Percentiles rank a stretch among this genome's conserved stretches.
phyloP scores from a whole-genome alignment of 2,329 filamentous ascomycete genomes.

The Anisogramma anomala region DNA sequence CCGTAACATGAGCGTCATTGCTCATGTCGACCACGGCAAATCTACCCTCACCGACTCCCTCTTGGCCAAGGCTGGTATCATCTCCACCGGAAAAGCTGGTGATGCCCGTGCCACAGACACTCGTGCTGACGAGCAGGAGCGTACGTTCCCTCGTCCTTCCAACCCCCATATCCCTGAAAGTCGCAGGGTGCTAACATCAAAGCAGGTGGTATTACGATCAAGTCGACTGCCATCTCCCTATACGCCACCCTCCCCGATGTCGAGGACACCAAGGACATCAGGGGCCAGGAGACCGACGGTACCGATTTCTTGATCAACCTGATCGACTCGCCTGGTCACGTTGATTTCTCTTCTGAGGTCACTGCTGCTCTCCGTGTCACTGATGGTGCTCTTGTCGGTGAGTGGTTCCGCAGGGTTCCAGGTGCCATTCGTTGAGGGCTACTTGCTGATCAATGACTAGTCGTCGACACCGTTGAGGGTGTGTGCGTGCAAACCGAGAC shows the following conservation, averaged over 20 bases:
- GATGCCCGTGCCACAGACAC: conserved; percentile 95
- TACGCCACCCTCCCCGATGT: conserved; percentile 71
- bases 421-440: too few relatives aligned
- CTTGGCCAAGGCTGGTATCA: conserved; percentile 98
- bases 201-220: conserved; percentile 85
- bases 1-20: conserved; percentile 78
- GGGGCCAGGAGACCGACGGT: conserved; percentile 75
- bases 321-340: conserved; percentile 99
- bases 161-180: neutral
- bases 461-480: conserved; percentile 99
- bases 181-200: conserved; percentile 3
- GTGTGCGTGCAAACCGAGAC: conserved; percentile 99
- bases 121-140: conserved; percentile 94
- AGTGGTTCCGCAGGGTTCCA: neutral
- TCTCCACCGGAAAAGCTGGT: conserved; percentile 94
- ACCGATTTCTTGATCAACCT: conserved; percentile 99
- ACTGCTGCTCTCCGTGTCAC: conserved; percentile 99
- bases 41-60: conserved; percentile 99
- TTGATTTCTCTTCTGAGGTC: conserved; percentile 99
- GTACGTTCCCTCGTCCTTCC: conserved; percentile 23
- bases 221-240: conserved; percentile 98
- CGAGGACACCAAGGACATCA: conserved; percentile 92
- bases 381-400: conserved; percentile 82
- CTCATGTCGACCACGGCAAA: conserved; percentile 99
- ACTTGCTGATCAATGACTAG: conserved; percentile 24